Evolutionary conservation across 257 asterid genomes (phyloP).

Genomic region (Solanum megistacrolobum): DNA sequence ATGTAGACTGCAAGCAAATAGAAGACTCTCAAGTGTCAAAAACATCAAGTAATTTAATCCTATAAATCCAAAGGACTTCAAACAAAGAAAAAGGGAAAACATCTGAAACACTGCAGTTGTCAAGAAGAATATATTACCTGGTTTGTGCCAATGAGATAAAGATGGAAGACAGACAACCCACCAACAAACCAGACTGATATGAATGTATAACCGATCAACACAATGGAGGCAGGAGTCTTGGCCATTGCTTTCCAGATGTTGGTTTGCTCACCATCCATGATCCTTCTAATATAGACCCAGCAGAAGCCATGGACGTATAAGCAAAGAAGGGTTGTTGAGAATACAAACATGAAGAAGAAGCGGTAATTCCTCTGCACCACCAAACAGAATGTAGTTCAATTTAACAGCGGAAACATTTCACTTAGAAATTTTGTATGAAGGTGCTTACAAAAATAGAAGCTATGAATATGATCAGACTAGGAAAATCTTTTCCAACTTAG

Average conservation of each 20-base stretch:
- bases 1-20: conserved; percentile 65
- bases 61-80: background rate
- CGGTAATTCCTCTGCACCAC: conserved; percentile 91
- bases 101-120: background rate
- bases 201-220: conserved; percentile 76
- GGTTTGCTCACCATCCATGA: conserved; percentile 70
- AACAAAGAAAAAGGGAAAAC: background rate
- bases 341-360: conserved; percentile 81
- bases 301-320: conserved; percentile 69
- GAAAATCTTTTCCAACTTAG: background rate
- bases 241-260: conserved; percentile 92
- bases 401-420: background rate
- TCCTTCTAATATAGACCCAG: conserved; percentile 72
- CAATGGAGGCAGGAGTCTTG: conserved; percentile 85
- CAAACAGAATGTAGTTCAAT: conserved; percentile 4
- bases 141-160: conserved; percentile 79
- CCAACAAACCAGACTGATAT: conserved; percentile 98
- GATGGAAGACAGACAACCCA: conserved; percentile 94
- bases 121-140: conserved; percentile 47
- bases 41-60: background rate
- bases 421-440: background rate
- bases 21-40: background rate
- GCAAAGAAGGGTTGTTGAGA: conserved; percentile 90
- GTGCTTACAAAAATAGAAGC: background rate
- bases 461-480: background rate